Evolutionary conservation across 2,329 filamentous ascomycete species (phyloP), one percentile per base, ranked within the genome.

Genomic region (Fusarium nisikadoi): DNA sequence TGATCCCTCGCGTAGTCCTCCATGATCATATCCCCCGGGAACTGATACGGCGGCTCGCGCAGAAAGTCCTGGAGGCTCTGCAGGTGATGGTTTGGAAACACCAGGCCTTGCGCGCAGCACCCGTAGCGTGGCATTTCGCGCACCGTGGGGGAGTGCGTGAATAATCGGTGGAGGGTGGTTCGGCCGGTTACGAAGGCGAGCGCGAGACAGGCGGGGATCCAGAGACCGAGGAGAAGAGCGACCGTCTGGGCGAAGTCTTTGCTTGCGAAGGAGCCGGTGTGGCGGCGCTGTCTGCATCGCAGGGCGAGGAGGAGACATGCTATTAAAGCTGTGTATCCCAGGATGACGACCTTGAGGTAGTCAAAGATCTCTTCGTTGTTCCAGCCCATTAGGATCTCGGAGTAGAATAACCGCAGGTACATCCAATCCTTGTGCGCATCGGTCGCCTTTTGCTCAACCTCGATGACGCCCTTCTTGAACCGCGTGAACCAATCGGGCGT

Each of bases 371-470:
- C 79, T 62, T 82, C 80, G 19, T 72, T 74, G 59, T 83, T 82
- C 81, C 81, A 83, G 9, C 81, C 80, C 75, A 82, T 80, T 17
- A 80, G 75, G 4, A 79, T 70, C 62, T 83, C 81, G 8, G 81
- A 81, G 68, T 83, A 82, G 70, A 83, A 83, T 33, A 83, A 70
- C 2, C 81, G 79, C 4, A 83, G 68, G 61, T 83, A 83, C 38
- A 82, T 62, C 81, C 81, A 82, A 59, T 79, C 77, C 20, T 47
- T 33, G 10, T 74, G 64, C 9, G 61, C 56, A 13, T 62, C 52
- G 12, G 67, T 65, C 13, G 73, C 50, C 17, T 55, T 53, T 12
- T 71, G 62, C 63, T 82, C 80, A 33, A 82, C 73, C 10, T 78
- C 60, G 1, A 64, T 62, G 2, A 83, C 60, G 3, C 76, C 81